Evolutionary conservation across 1,139 yeast genomes (phyloP).

Genomic region (Saccharomycopsis phalli): DNA sequence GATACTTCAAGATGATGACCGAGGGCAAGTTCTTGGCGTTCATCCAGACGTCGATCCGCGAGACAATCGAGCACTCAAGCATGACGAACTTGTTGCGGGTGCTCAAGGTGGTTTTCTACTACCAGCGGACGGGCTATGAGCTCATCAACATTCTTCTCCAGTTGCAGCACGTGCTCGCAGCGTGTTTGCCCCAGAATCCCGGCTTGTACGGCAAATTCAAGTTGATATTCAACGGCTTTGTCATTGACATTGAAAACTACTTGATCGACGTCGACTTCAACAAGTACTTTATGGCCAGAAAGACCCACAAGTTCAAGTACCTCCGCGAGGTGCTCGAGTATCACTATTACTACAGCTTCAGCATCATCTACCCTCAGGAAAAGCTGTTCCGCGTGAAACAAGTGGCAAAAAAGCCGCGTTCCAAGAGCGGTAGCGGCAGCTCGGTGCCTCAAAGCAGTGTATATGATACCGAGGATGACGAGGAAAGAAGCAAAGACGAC

Average conservation of each 20-base stretch:
- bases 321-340: constrained; percentile 2
- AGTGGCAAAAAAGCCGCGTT: not conserved
- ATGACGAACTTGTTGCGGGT: constrained; percentile 10
- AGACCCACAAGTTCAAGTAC: not conserved
- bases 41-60: constrained; percentile 9
- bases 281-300: constrained; percentile 5
- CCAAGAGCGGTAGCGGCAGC: not conserved
- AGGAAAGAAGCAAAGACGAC: constrained; percentile 9
- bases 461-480: constrained; percentile 2
- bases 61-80: constrained; percentile 8
- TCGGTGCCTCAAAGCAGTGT: not conserved
- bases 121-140: constrained; percentile 6
- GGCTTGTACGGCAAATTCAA: constrained; percentile 16
- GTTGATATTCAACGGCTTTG: constrained; percentile 12
- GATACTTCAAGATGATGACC: constrained; percentile 8
- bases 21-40: constrained; percentile 7
- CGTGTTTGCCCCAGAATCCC: constrained; percentile 1
- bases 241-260: constrained; percentile 16
- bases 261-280: constrained; percentile 12
- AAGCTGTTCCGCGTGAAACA: not conserved
- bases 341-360: constrained; percentile 5
- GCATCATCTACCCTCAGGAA: constrained; percentile 3
- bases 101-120: constrained; percentile 11
- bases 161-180: constrained; percentile 7
- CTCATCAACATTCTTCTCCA: constrained; percentile 14